Base-by-base conservation (phyloP, 2,329 filamentous ascomycete genomes). In the Claviceps pazoutovae region DNA sequence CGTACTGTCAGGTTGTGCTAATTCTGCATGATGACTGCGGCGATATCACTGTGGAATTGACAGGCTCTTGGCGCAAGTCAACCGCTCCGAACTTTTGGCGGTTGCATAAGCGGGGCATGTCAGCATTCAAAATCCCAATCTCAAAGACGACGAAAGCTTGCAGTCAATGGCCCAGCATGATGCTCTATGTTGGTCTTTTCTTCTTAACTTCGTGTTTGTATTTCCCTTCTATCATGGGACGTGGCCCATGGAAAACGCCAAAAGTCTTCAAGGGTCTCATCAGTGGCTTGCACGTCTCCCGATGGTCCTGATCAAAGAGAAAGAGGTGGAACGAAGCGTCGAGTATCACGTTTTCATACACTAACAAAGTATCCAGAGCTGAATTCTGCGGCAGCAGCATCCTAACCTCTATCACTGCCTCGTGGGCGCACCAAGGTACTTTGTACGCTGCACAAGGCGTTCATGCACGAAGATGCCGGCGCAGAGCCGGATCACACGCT, bases 231-330 rank as follows among this genome's bases (percentile, higher is more conserved):
- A 19, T 9, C 17, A 42, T 14, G n/a, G 17, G 7, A 3, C 26
- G 9, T 30, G 26, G 30, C 17, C 9, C 14, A 46, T n/a, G n/a
- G 17, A 36, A 19, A 4, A 21, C 16, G 16, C 21, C n/a, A 47
- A 36, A 46, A 21, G 37, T 34, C 19, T 52, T 48, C 48, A 44
- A 48, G 48, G 17, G 51, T 47, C 30, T 44, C 48, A 50, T 26
- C 26, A 26, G n/a, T 36, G 51, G 44, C 47, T 48, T 30, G 43
- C 50, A 41, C 48, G n/a, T 47, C 48, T 50, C 44, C 44, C 26
- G 42, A 50, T 53, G 51, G 38, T 48, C 38, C 48, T 38, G 48
- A 39, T 2, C 37, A 42, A 42, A 38, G 36, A 48, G 36, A 38
- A 43, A 8, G 48, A 50, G 37, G 38, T 19, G 37, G 48, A 50